Evolutionary conservation across 495 filamentous ascomycete species (phyloP), one percentile per base, ranked within the genome.

Genomic region (Thozetella sp.): DNA sequence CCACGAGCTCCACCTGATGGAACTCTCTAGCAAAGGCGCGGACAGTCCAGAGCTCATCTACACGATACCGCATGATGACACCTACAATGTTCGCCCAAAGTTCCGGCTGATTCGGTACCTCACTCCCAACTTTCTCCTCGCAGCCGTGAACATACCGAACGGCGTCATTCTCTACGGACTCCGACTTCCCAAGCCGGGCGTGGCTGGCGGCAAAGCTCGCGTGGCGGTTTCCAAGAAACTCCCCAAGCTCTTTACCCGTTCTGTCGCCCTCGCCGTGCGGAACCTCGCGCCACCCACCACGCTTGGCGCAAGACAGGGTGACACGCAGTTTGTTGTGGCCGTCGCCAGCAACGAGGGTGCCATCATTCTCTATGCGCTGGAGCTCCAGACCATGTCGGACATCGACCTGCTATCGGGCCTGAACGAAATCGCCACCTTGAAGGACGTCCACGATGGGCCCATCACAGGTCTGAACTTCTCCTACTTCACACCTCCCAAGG

Each of bases 401-500:
- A 66, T 82, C 54, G 79, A 83, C 45, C 86, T 84, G 37, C 72
- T 88, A 43, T 58, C 77, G 34, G 77, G 82, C 27, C 81, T 96
- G 63, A 77, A 76, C 55, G 72, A 79, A 0, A 89, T 92, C 70
- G 78, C 83, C 15, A 86, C 83, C 26, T 74, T 95, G 56, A 84
- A 82, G 55, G 77, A 87, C 22, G 93, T 93, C 17, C 95, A 97
- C 70, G 85, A 90, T 1, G 84, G 89, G 51, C 88, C 92, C 60
- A 96, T 97, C 71, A 97, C 94, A 3, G 90, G 88, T 61, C 78
- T 97, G 52, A 80, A 83, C 57, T 94, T 97, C 71, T 94, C 93
- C 4, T 80, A 82, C 25, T 91, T 91, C 70, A 73, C 69, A 25
- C 79, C 87, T 3, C 89, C 89, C 0, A 58, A 80, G 51, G 77